phyloP scores from a whole-genome alignment of 768 basidiomycete genomes.

The Lactifluus pinguis region DNA sequence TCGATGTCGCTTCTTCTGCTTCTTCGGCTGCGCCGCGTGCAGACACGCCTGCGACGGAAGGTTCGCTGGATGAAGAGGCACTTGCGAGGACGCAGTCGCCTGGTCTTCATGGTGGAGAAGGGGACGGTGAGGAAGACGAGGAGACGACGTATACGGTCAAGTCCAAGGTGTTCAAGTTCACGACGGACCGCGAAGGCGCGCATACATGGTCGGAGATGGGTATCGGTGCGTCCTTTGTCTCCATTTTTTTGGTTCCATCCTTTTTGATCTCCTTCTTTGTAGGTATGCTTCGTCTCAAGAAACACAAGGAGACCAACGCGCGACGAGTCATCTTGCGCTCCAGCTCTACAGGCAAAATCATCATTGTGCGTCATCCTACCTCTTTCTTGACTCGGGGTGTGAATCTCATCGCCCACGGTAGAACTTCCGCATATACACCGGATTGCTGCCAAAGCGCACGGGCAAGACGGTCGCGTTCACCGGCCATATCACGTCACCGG shows the following conservation, averaged over 20 bases:
- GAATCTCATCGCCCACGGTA: conserved; percentile 22
- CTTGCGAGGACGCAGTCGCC: conserved; percentile 19
- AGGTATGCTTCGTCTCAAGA: conserved; percentile 69
- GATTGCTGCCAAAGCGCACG: conserved; percentile 43
- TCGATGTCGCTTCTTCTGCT: not conserved
- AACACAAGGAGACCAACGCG: conserved; percentile 50
- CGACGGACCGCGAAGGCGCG: conserved; percentile 37
- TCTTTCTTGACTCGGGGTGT: not conserved
- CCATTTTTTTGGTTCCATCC: not conserved
- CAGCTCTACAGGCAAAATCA: conserved; percentile 64
- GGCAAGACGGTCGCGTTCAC: conserved; percentile 55
- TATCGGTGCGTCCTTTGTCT: conserved; percentile 38
- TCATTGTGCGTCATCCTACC: conserved; percentile 43
- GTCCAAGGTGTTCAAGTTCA: conserved; percentile 55
- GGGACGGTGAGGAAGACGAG: conserved; percentile 77
- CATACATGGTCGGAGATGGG: conserved; percentile 60
- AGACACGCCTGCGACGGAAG: conserved; percentile 22
- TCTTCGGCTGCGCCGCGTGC: conserved; percentile 4
- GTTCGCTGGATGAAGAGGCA: conserved; percentile 21
- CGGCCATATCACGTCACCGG: conserved; percentile 46
- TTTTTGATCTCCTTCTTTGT: not conserved
- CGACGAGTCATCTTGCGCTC: conserved; percentile 64
- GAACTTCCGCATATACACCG: conserved; percentile 66
- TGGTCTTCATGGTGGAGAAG: conserved; percentile 50
- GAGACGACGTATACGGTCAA: conserved; percentile 51